Conservation (phyloP, 2,329 filamentous ascomycete genomes). For the Pseudocercospora vitis region DNA sequence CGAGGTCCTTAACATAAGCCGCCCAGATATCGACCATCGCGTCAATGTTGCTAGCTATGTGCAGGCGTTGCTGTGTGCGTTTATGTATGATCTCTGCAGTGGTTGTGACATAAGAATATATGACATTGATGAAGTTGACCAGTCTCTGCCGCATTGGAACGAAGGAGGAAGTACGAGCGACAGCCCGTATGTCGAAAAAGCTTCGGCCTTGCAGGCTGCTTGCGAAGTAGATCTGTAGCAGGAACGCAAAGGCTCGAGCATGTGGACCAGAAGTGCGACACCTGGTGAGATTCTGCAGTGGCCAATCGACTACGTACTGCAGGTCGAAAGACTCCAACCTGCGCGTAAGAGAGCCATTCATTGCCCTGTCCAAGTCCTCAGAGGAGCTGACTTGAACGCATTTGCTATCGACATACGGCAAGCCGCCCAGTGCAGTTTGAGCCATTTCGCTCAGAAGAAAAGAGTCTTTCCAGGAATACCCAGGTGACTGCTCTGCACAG, state of each 20-base stretch:
- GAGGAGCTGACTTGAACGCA: conserved; percentile 61
- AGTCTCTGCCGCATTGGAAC: conserved; percentile 59
- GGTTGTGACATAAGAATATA: conserved; percentile 75
- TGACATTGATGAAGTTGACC: conserved; percentile 72
- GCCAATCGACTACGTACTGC: conserved; percentile 51
- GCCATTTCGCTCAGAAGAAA: conserved; percentile 77
- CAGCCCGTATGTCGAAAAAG: conserved; percentile 37
- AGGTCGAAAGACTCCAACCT: conserved; percentile 23
- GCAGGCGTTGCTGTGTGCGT: conserved; percentile 59
- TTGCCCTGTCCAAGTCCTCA: conserved; percentile 48
- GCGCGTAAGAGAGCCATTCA: conserved; percentile 9
- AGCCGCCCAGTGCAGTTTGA: conserved; percentile 65
- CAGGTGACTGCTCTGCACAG: conserved; percentile 54
- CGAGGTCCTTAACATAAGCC: conserved; percentile 61
- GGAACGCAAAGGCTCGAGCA: conserved; percentile 69
- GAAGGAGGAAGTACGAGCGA: conserved; percentile 42
- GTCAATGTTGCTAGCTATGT: conserved; percentile 70
- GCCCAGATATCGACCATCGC: conserved; percentile 73
- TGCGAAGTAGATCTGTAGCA: conserved; percentile 75
- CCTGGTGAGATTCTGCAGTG: conserved; percentile 70
- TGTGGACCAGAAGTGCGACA: conserved; percentile 65
- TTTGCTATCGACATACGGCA: conserved; percentile 57
- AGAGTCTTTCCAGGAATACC: conserved; percentile 72
- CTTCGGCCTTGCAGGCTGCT: conserved; percentile 63
- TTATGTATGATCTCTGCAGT: conserved; percentile 63